Conservation (phyloP, 2,329 filamentous ascomycete species). For the Penicillium sp. region DNA sequence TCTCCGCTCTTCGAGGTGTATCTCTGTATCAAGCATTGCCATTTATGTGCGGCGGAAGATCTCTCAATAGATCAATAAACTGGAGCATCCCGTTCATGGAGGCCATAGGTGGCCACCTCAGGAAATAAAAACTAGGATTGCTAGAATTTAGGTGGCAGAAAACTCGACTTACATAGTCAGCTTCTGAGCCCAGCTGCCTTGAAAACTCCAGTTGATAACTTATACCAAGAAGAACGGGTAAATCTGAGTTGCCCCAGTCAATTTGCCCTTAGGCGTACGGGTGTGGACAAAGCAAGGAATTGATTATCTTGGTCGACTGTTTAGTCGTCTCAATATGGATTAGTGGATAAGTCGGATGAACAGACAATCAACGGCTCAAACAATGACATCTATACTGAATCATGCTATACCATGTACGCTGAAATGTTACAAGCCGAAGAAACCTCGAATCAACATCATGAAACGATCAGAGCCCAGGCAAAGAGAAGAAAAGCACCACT, state of each 20-base stretch:
- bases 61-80: too few species aligned
- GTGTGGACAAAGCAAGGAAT: background rate
- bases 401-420: background rate
- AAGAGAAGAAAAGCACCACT: background rate
- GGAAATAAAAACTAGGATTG: too few species aligned
- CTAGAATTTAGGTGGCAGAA: too few species aligned
- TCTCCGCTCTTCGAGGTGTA: too few species aligned
- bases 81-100: too few species aligned
- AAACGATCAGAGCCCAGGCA: background rate
- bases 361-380: background rate
- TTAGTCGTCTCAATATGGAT: background rate
- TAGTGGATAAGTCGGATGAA: background rate
- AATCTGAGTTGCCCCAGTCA: background rate
- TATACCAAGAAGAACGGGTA: background rate
- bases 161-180: background rate
- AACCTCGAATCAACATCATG: background rate
- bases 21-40: too few species aligned
- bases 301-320: background rate
- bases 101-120: too few species aligned
- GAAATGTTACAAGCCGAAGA: background rate
- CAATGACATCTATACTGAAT: background rate
- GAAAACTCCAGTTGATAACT: too few species aligned
- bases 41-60: too few species aligned
- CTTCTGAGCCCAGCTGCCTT: background rate
- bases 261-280: background rate